Percentiles rank a stretch among this genome's conserved stretches.
Conservation (phyloP, 768 basidiomycete genomes). For the Hydnomerulius pinastri region DNA sequence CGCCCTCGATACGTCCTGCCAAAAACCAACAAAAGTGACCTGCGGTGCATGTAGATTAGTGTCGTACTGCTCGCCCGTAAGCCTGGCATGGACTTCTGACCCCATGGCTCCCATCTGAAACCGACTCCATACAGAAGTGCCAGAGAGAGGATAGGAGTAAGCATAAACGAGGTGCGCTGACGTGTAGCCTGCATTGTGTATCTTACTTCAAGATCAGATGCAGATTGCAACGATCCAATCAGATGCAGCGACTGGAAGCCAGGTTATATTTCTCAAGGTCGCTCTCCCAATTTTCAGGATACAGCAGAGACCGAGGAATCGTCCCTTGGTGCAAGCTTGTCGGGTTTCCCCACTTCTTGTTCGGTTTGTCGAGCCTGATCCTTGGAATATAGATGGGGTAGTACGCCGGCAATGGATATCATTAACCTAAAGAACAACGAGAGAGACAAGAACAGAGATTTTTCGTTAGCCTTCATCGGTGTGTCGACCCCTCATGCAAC, state of each 20-base stretch:
- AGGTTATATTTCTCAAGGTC: conserved; percentile 5
- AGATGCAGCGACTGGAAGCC: neutral
- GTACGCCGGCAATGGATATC: conserved; percentile 29
- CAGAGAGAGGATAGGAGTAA: conserved; percentile 36
- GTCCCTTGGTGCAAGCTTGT: conserved; percentile 17
- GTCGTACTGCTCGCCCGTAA: conserved; percentile 44
- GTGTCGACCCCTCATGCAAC: neutral
- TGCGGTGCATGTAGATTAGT: conserved; percentile 38
- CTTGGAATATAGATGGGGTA: conserved; percentile 16
- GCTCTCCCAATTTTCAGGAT: neutral
- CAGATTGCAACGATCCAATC: conserved; percentile 16
- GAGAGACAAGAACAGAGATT: conserved; percentile 15
- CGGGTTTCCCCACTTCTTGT: conserved; percentile 19
- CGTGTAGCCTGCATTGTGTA: neutral
- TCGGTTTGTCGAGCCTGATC: neutral
- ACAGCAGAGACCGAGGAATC: neutral
- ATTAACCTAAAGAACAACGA: conserved; percentile 29
- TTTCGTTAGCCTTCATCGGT: conserved; percentile 27
- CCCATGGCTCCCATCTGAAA: neutral
- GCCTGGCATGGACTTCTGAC: neutral
- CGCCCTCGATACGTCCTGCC: conserved; percentile 20
- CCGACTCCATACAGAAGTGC: conserved; percentile 40
- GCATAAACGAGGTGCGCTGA: conserved; percentile 36
- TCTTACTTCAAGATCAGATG: neutral
- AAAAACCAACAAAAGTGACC: conserved; percentile 23